Percentiles rank a stretch among this genome's conserved stretches.
Conservation (phyloP, 176 grass and related monocot species). For the Avena eriantha region DNA sequence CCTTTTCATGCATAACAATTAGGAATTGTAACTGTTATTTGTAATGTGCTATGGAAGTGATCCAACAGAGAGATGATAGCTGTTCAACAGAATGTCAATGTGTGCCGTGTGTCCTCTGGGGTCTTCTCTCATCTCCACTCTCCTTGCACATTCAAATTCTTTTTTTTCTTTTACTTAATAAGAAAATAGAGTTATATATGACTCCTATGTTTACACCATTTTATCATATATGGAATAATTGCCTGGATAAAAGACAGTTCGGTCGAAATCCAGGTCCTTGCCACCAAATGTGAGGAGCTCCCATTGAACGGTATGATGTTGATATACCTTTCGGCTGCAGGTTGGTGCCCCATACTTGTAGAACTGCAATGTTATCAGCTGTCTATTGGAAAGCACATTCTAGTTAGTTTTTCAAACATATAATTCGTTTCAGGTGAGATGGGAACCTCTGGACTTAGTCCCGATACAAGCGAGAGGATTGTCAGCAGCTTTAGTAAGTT, state of each 20-base stretch:
- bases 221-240: conserved; percentile 12
- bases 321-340: conserved; percentile 92
- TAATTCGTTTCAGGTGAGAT: conserved; percentile 60
- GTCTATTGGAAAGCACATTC: neutral
- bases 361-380: conserved; percentile 28
- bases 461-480: conserved; percentile 66
- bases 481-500: conserved; percentile 64
- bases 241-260: neutral
- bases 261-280: conserved; percentile 67
- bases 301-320: conserved; percentile 77
- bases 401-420: conserved; percentile 24
- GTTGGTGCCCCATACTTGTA: conserved; percentile 50
- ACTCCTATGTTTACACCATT: neutral
- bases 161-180: neutral
- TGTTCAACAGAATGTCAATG: neutral
- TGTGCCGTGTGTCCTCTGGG: neutral
- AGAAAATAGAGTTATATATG: neutral
- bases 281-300: conserved; percentile 94
- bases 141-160: neutral
- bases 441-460: conserved; percentile 49
- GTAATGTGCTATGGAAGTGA: neutral
- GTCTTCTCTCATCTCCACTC: neutral
- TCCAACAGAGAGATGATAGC: neutral
- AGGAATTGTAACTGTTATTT: neutral
- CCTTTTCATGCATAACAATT: neutral